Evolutionary conservation across 495 filamentous ascomycete species (phyloP), one percentile per base, ranked within the genome.

Genomic region (Darksidea phi): DNA sequence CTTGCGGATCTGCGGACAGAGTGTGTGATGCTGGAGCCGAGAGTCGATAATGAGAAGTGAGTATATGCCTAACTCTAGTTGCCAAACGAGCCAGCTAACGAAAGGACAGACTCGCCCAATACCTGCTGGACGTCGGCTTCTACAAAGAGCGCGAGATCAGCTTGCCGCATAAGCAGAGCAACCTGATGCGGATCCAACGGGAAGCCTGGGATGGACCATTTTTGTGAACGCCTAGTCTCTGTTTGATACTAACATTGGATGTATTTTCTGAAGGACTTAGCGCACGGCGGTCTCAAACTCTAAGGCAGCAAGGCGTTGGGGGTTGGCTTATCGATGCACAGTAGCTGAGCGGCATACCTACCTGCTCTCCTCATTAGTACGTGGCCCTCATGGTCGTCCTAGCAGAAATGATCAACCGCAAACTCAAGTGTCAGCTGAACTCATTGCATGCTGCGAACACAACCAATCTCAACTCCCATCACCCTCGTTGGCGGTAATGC

Each of bases 101-200:
- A 36, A 21, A 32, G n/a, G 6, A 64, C 57, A 97, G 93, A 65
- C 84, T 97, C 38, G 87, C 93, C 52, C 76, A 80, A 8, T 93
- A 96, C 66, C 78, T 92, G 7, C 77, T 87, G 57, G 69, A 86
- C 17, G 79, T 79, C 1, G 94, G 94, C 3, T 98, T 97, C 69
- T 84, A 86, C 54, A 96, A 94, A 70, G 90, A 97, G 72, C 86
- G 82, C 52, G 89, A 97, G 70, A 79, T 97, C 38, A 82, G 84
- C 13, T 94, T 98, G 67, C 88, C 93, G 17, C 91, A 97, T 72
- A 98, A 97, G 74, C 91, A 95, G 71, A 82, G 90, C 1, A 93
- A 91, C 64, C 79, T 95, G 63, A 88, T 96, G 78, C 88, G 86
- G 72, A 82, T 96, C 47, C 80, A 81, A 67, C 78, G 94, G 59